Percentiles rank a stretch among this genome's conserved stretches.
Evolutionary conservation across 192 early-diverging fungal species (phyloP).

Genomic region (Podila verticillata): DNA sequence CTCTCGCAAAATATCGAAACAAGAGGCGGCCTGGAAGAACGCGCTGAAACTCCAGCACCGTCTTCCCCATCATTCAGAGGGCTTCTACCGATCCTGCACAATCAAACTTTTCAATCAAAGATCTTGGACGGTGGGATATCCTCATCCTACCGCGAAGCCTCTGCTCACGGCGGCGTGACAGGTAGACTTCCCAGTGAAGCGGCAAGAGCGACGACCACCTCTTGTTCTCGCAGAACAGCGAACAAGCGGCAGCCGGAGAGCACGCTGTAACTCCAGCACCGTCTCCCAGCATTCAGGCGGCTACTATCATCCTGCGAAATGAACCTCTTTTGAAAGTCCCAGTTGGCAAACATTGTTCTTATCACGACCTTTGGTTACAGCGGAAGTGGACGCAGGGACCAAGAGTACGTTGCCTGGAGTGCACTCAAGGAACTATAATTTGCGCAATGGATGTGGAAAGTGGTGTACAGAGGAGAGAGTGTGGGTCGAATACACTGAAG

Average conservation of each 20-base stretch:
- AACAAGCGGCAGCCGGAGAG: constrained; percentile 7
- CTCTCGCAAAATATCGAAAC: background rate
- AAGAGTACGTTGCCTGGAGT: too few relatives aligned
- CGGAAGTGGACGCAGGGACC: too few relatives aligned
- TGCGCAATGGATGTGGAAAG: too few relatives aligned
- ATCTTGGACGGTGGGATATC: constrained; percentile 2
- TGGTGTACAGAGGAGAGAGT: too few relatives aligned
- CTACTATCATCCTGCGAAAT: too few relatives aligned
- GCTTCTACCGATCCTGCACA: too few relatives aligned
- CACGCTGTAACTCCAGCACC: constrained; percentile 6
- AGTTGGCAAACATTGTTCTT: too few relatives aligned
- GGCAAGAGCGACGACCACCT: constrained; percentile 2
- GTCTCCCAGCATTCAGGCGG: constrained; percentile 6
- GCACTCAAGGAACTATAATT: too few relatives aligned
- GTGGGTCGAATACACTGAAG: too few relatives aligned
- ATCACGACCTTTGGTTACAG: too few relatives aligned
- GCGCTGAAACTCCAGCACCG: constrained; percentile 5
- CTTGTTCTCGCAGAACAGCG: background rate
- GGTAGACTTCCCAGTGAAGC: constrained; percentile 14
- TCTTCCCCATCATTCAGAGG: too few relatives aligned
- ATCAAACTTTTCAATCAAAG: background rate
- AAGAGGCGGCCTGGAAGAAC: constrained; percentile 4
- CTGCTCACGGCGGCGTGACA: constrained; percentile 8
- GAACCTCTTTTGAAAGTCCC: too few relatives aligned
- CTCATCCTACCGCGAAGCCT: constrained; percentile 8